Percentiles rank a stretch among this genome's conserved stretches.
These are phyloP conservation scores for Leishmania braziliensis DNA, from an alignment of 208 protist genomes.

Conservation along the genomic window DNA sequence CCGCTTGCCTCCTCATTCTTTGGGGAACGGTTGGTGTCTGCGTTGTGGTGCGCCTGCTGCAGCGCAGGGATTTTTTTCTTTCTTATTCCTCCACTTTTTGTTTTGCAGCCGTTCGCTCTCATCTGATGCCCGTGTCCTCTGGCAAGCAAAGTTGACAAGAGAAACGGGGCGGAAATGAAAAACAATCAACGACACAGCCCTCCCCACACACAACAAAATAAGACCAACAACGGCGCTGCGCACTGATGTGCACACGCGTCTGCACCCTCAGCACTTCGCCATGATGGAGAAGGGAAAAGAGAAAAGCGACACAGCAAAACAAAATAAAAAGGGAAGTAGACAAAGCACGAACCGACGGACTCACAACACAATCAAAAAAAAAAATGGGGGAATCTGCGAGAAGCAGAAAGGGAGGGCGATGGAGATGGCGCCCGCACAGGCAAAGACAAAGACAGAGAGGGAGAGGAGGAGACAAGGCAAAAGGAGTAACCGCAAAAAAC, in stretches of 20 bases:
- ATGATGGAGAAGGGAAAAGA: constrained; percentile 7
- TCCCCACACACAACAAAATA: constrained; percentile 9
- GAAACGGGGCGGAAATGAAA: constrained; percentile 6
- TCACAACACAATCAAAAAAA: neutral
- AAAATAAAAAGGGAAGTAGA: constrained; percentile 16
- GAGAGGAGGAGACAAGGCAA: neutral
- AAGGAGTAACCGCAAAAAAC: neutral
- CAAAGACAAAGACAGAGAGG: neutral
- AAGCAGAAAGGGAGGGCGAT: neutral
- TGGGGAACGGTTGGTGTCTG: neutral
- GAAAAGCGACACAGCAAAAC: constrained; percentile 10
- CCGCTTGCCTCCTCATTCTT: neutral
- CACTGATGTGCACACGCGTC: neutral
- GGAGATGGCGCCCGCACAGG: neutral
- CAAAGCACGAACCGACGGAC: constrained; percentile 2
- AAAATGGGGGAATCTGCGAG: neutral
- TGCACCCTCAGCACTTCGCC: neutral
- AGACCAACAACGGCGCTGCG: neutral
- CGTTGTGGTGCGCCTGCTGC: neutral
- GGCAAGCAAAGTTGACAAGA: neutral
- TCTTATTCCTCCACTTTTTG: neutral
- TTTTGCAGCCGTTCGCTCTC: neutral
- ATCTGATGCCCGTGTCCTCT: neutral
- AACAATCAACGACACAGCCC: constrained; percentile 3
- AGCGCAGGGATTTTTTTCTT: neutral